phyloP scores from a whole-genome alignment of 257 asterid species.

The Marsdenia floribunda region DNA sequence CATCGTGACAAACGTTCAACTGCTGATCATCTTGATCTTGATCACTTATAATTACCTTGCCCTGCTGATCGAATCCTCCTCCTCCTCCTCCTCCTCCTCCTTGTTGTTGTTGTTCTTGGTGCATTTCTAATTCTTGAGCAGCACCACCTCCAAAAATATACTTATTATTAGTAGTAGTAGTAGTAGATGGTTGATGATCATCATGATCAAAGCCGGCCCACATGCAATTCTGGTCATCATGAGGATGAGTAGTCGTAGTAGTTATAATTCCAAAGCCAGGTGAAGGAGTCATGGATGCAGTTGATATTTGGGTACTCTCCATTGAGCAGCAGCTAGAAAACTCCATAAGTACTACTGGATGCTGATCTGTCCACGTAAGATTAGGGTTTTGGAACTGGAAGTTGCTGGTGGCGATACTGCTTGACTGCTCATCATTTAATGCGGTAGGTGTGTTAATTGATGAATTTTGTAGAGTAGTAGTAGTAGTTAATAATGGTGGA shows the following conservation, averaged over 20 bases:
- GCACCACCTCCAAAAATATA: too few relatives aligned
- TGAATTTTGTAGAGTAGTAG: not conserved
- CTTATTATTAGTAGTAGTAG: too few relatives aligned
- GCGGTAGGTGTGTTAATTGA: not conserved
- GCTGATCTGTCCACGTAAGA: slow-evolving; percentile 13
- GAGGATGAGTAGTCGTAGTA: too few relatives aligned
- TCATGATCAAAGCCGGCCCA: slow-evolving; percentile 21
- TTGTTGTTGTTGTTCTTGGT: slow-evolving; percentile 9
- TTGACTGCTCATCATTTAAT: slow-evolving; percentile 12
- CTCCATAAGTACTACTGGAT: slow-evolving; percentile 20
- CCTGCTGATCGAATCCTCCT: not conserved
- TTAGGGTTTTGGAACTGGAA: slow-evolving; percentile 27
- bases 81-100: slow-evolving; percentile 3
- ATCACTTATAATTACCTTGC: slow-evolving; percentile 4
- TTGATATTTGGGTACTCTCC: slow-evolving; percentile 23
- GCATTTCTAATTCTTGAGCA: slow-evolving; percentile 8
- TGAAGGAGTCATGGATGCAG: slow-evolving; percentile 13
- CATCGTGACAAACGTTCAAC: slow-evolving; percentile 9
- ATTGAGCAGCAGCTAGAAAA: slow-evolving; percentile 28
- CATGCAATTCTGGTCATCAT: slow-evolving; percentile 20
- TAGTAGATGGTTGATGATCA: too few relatives aligned
- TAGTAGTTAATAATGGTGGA: not conserved
- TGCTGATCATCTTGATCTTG: slow-evolving; percentile 16
- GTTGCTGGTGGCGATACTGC: not conserved
- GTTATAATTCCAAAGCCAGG: slow-evolving; percentile 21